Evolutionary conservation across 2,329 filamentous ascomycete species (phyloP).

Genomic region (Pseudovirgaria hyperparasitica): DNA sequence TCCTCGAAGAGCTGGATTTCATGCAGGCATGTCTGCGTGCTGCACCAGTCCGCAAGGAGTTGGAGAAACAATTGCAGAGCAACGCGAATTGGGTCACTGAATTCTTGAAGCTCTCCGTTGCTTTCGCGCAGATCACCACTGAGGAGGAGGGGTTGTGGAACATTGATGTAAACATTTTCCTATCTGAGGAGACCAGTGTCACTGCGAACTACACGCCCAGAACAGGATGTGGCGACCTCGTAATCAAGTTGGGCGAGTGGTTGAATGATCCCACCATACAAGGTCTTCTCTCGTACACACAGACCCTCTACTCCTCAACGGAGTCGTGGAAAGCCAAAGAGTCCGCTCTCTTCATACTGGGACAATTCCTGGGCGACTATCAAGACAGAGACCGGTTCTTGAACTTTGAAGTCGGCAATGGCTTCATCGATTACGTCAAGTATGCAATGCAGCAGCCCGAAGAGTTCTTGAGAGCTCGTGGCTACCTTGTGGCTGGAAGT

Average conservation of each 20-base stretch:
- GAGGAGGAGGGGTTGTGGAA: slow-evolving; percentile 96
- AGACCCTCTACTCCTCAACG: slow-evolving; percentile 51
- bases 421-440: slow-evolving; percentile 69
- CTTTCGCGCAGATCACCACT: slow-evolving; percentile 77
- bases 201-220: slow-evolving; percentile 93
- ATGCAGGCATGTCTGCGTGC: slow-evolving; percentile 84
- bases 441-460: slow-evolving; percentile 61
- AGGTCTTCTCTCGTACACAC: slow-evolving; percentile 65
- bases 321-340: slow-evolving; percentile 58
- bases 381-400: slow-evolving; percentile 63
- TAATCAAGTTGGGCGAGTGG: slow-evolving; percentile 91
- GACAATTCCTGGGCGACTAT: slow-evolving; percentile 73
- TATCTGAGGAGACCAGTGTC: slow-evolving; percentile 88
- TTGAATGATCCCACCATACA: slow-evolving; percentile 63
- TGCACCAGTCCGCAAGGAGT: slow-evolving; percentile 73
- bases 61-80: slow-evolving; percentile 61
- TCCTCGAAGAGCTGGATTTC: slow-evolving; percentile 90
- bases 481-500: slow-evolving; percentile 73
- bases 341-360: slow-evolving; percentile 71
- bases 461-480: slow-evolving; percentile 70
- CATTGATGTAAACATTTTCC: slow-evolving; percentile 87
- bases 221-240: slow-evolving; percentile 80
- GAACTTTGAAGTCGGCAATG: slow-evolving; percentile 53
- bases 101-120: slow-evolving; percentile 72
- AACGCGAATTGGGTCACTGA: slow-evolving; percentile 71